phyloP scores from a whole-genome alignment of 306 rosid species.

The Acacia acuminata region DNA sequence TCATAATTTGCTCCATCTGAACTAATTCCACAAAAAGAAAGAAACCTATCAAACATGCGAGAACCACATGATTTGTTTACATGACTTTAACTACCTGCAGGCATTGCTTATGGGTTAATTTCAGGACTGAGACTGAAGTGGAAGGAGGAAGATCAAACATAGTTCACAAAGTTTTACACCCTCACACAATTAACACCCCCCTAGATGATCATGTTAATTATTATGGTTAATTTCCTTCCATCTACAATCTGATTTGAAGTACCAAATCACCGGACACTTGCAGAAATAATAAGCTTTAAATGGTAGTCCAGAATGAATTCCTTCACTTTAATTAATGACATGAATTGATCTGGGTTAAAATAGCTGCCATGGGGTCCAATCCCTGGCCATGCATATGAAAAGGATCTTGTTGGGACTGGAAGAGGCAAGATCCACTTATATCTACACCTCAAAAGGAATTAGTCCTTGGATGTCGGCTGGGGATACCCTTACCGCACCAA shows the following conservation, averaged over 20 bases:
- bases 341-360: slow-evolving; percentile 2
- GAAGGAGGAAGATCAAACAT: slow-evolving; percentile 17
- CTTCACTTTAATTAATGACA: not conserved
- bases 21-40: not conserved
- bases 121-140: not conserved
- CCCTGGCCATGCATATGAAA: slow-evolving; percentile 1
- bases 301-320: not conserved
- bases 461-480: not conserved
- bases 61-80: not conserved
- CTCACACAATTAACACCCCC: not conserved
- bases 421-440: not conserved
- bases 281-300: not conserved
- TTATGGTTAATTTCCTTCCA: not conserved
- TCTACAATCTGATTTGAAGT: not conserved
- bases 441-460: not conserved
- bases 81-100: not conserved
- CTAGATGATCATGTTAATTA: not conserved
- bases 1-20: not conserved
- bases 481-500: not conserved
- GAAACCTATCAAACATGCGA: not conserved
- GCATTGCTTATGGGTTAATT: not conserved
- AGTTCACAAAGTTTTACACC: slow-evolving; percentile 9
- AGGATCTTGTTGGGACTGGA: not conserved
- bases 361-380: not conserved
- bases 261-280: not conserved